Evolutionary conservation across 768 basidiomycete species (phyloP).

Genomic region (Pisolithus orientalis): DNA sequence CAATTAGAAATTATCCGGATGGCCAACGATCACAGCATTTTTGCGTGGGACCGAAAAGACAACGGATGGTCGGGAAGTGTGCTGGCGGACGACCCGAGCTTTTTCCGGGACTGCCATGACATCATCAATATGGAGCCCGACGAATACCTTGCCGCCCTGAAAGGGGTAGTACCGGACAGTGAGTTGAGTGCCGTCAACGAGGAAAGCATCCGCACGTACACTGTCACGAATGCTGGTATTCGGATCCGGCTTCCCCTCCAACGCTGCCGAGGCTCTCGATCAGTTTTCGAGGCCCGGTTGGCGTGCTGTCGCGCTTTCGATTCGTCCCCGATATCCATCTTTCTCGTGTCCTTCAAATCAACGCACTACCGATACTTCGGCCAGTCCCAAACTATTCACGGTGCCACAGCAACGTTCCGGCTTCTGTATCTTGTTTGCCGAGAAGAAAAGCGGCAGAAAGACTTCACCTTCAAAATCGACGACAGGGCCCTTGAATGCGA

Average conservation of each 20-base stretch:
- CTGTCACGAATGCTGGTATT: not conserved
- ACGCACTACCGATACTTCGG: not conserved
- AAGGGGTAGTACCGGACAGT: not conserved
- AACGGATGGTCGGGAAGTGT: not conserved
- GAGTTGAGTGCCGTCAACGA: not conserved
- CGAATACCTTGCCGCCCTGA: not conserved
- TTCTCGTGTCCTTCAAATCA: not conserved
- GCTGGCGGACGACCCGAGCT: not conserved
- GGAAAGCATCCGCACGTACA: not conserved
- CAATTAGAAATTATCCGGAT: constrained; percentile 5
- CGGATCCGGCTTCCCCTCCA: not conserved
- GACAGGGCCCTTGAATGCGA: not conserved
- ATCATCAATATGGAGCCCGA: constrained; percentile 1
- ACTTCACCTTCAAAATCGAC: not conserved
- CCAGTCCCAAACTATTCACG: not conserved
- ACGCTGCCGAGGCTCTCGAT: not conserved
- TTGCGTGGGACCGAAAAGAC: constrained; percentile 2
- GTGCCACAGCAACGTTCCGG: not conserved
- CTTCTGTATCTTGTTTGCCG: not conserved
- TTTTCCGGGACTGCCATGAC: not conserved
- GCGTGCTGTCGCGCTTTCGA: not conserved
- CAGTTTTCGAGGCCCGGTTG: not conserved
- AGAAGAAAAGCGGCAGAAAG: not conserved
- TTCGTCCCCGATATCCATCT: not conserved
- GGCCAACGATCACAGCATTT: not conserved